Evolutionary conservation across 371 early-diverging fungal species (phyloP).

Genomic region (Quaeritorhiza haematococci): DNA sequence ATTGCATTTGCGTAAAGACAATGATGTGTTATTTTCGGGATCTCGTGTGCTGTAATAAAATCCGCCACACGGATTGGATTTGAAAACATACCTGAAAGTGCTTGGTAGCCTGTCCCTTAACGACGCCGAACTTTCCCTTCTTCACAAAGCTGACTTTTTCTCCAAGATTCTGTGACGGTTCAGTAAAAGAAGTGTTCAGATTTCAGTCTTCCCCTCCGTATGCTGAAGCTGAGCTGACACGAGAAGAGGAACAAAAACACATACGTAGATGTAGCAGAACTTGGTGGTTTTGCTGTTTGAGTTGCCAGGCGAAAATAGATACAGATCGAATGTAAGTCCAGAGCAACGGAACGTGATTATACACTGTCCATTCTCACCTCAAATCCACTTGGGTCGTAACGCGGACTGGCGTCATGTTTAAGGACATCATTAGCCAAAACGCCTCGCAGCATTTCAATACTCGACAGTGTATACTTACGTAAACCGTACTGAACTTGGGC

Average conservation of each 20-base stretch:
- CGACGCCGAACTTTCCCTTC: constrained; percentile 26
- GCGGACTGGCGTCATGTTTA: neutral
- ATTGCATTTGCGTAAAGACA: too few species aligned
- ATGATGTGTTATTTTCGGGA: too few species aligned
- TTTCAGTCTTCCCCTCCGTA: too few species aligned
- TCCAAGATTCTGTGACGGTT: constrained; percentile 19
- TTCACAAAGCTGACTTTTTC: constrained; percentile 22
- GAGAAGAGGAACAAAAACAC: neutral
- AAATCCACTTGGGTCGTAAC: constrained; percentile 12
- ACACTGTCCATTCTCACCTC: neutral
- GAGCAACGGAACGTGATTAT: too few species aligned
- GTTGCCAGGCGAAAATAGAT: neutral
- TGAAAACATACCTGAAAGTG: too few species aligned
- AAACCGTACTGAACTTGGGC: constrained; percentile 8
- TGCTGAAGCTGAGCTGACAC: neutral
- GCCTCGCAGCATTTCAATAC: neutral
- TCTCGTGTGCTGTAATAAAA: too few species aligned
- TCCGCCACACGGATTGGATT: too few species aligned
- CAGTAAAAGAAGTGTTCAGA: neutral
- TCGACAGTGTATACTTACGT: neutral
- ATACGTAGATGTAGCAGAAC: constrained; percentile 17
- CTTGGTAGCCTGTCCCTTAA: constrained; percentile 21
- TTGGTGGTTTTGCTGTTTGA: constrained; percentile 9
- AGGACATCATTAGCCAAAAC: neutral
- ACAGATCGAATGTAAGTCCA: neutral